Evolutionary conservation across 257 asterid genomes (phyloP).

Genomic region (Nicotiana sylvestris): DNA sequence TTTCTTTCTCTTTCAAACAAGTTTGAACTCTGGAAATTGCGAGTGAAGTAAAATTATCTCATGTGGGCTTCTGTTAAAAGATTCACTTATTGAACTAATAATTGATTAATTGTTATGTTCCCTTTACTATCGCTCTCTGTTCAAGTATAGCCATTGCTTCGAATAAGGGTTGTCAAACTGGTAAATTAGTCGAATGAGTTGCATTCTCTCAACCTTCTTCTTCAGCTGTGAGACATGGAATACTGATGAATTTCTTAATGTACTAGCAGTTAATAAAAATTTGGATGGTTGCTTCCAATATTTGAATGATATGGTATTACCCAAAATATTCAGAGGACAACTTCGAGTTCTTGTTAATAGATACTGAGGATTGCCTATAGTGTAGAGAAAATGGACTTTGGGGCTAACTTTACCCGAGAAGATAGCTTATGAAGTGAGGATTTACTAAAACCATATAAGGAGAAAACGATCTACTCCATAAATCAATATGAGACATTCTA

Average conservation of each 20-base stretch:
- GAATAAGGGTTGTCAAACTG: not conserved
- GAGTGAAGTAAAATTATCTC: not conserved
- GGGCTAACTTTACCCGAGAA: not conserved
- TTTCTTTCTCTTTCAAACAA: not conserved
- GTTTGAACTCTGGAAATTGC: not conserved
- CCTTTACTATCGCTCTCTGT: not conserved
- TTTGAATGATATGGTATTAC: not conserved
- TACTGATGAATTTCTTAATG: too few relatives aligned
- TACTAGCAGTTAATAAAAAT: not conserved
- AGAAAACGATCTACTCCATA: not conserved
- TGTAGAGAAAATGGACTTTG: not conserved
- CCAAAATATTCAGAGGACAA: not conserved
- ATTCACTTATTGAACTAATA: not conserved
- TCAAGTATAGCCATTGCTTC: not conserved
- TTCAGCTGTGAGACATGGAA: constrained; percentile 5
- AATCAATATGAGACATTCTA: not conserved
- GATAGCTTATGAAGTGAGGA: not conserved
- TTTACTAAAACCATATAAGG: not conserved
- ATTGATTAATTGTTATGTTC: not conserved
- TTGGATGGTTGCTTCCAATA: not conserved
- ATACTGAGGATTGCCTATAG: not conserved
- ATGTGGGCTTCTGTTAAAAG: not conserved
- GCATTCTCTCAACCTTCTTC: not conserved
- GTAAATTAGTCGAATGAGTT: not conserved
- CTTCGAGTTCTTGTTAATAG: not conserved